Conservation (phyloP, 2,329 filamentous ascomycete species). For the Alternaria sp. region DNA sequence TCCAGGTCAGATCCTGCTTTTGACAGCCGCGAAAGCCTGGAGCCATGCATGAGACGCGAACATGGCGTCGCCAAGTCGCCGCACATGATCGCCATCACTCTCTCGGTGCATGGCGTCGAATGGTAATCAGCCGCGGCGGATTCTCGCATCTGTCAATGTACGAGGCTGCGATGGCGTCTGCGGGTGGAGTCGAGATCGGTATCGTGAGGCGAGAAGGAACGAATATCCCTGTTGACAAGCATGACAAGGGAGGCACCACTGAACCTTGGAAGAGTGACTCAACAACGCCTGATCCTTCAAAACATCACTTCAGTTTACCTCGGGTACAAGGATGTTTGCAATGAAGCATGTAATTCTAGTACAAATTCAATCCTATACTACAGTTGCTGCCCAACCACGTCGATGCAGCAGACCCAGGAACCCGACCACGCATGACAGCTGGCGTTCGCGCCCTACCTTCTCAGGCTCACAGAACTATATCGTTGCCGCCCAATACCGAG, state of each 20-base stretch:
- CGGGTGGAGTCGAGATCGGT: conserved; percentile 8
- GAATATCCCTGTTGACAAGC: conserved; percentile 12
- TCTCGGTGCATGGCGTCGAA: conserved; percentile 12
- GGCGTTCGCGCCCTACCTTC: conserved; percentile 25
- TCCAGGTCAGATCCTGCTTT: conserved; percentile 17
- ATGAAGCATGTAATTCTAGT: conserved; percentile 29
- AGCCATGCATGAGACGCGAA: conserved; percentile 11
- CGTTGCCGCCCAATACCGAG: conserved; percentile 34
- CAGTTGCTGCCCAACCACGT: conserved; percentile 35
- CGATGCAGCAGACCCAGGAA: conserved; percentile 9
- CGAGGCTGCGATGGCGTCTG: conserved; percentile 24
- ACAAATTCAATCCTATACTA: conserved; percentile 27
- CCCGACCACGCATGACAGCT: conserved; percentile 31
- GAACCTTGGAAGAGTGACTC: conserved; percentile 12
- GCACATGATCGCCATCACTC: conserved; percentile 12
- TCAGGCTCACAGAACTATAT: conserved; percentile 22
- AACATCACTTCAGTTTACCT: conserved; percentile 5
- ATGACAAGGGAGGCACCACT: conserved; percentile 2
- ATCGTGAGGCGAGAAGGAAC: conserved; percentile 26
- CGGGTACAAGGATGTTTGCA: conserved; percentile 14
- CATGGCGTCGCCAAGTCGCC: conserved; percentile 10
- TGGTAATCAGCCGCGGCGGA: not conserved
- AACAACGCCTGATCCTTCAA: conserved; percentile 13
- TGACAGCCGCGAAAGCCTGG: conserved; percentile 10
- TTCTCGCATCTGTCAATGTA: conserved; percentile 13